Evolutionary conservation across 495 filamentous ascomycete species (phyloP).

Genomic region (Xanthoparmelia taractica): DNA sequence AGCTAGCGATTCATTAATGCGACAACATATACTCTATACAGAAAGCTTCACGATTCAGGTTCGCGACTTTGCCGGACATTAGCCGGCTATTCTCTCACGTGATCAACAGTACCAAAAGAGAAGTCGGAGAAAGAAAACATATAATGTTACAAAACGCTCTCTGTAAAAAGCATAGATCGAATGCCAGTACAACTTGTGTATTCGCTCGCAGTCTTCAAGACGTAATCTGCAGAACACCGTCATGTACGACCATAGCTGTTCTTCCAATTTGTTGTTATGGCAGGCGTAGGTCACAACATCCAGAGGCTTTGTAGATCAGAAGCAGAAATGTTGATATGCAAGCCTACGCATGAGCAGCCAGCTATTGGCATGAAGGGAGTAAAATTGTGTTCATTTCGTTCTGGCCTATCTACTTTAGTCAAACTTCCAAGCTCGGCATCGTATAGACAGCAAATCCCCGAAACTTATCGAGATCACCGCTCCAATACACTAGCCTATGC

Average conservation of each 20-base stretch:
- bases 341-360: neutral
- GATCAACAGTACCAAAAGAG: too few relatives aligned
- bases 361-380: neutral
- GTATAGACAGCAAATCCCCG: neutral
- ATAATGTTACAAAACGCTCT: too few relatives aligned
- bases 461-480: neutral
- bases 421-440: neutral
- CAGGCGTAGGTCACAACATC: neutral
- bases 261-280: neutral
- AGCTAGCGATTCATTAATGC: neutral
- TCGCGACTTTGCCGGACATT: neutral
- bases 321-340: neutral
- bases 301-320: too few relatives aligned
- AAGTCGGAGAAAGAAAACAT: too few relatives aligned
- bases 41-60: neutral
- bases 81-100: too few relatives aligned
- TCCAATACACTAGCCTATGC: neutral
- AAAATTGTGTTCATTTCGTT: neutral
- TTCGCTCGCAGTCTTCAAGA: neutral
- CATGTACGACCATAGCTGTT: neutral
- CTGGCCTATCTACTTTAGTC: neutral
- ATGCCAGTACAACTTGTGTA: too few relatives aligned
- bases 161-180: too few relatives aligned
- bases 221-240: neutral
- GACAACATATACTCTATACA: neutral